These are phyloP conservation scores for Podospora appendiculata DNA, from an alignment of 495 filamentous ascomycete species.

Conservation along the genomic window DNA sequence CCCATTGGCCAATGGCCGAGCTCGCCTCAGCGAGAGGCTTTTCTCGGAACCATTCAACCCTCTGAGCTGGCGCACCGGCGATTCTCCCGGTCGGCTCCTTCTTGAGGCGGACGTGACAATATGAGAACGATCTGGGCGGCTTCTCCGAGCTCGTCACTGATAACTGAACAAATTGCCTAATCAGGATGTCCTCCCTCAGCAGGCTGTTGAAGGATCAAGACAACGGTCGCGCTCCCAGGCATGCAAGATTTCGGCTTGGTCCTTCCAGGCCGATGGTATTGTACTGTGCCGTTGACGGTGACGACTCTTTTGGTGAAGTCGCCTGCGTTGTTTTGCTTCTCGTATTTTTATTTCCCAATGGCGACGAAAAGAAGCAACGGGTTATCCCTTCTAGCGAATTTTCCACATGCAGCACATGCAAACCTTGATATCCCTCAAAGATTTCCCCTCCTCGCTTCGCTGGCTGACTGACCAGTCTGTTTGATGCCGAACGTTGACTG, in stretches of 20 bases:
- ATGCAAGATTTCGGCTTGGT: too few species aligned
- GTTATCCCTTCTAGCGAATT: background rate
- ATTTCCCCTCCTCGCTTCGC: too few species aligned
- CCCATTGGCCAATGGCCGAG: background rate
- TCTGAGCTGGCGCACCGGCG: background rate
- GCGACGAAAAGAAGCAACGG: background rate
- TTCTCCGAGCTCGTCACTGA: too few species aligned
- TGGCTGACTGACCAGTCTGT: background rate
- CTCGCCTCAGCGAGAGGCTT: background rate
- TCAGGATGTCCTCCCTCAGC: too few species aligned
- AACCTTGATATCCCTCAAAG: too few species aligned
- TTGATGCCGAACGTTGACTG: background rate
- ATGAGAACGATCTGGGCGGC: too few species aligned
- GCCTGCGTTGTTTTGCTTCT: background rate
- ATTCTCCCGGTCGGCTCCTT: too few species aligned
- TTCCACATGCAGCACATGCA: background rate
- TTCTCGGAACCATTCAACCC: background rate
- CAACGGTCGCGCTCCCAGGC: background rate
- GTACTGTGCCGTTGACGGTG: background rate
- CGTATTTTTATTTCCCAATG: background rate
- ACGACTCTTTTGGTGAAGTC: background rate
- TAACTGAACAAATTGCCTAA: too few species aligned
- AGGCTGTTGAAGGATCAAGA: background rate
- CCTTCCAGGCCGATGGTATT: too few species aligned
- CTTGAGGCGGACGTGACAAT: too few species aligned